phyloP scores from a whole-genome alignment of 257 asterid species.

The Avicennia marina region DNA sequence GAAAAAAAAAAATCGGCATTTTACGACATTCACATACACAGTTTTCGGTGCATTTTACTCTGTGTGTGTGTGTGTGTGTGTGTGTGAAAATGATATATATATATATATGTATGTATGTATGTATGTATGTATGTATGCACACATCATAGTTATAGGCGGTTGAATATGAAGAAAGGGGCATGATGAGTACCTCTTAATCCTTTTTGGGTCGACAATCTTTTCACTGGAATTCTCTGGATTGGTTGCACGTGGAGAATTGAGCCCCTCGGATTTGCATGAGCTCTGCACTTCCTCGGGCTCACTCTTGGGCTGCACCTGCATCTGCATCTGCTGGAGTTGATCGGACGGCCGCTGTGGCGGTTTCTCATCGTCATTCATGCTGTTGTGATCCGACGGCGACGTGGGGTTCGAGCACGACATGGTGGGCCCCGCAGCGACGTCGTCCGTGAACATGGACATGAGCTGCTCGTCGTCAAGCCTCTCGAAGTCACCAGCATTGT shows the following conservation, averaged over 20 bases:
- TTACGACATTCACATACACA: background rate
- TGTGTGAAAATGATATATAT: no score
- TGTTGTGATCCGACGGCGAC: slow-evolving; percentile 75
- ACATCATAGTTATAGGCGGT: background rate
- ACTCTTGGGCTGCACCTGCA: slow-evolving; percentile 35
- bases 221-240: slow-evolving; percentile 34
- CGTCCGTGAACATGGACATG: slow-evolving; percentile 74
- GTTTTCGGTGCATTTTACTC: background rate
- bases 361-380: slow-evolving; percentile 48
- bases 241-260: slow-evolving; percentile 19
- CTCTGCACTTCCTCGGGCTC: slow-evolving; percentile 72
- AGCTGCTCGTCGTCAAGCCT: slow-evolving; percentile 82
- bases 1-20: background rate
- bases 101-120: background rate
- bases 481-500: slow-evolving; percentile 31
- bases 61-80: no score
- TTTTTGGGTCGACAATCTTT: slow-evolving; percentile 69
- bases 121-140: background rate
- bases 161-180: background rate
- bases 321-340: slow-evolving; percentile 17
- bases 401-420: slow-evolving; percentile 60
- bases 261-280: slow-evolving; percentile 54
- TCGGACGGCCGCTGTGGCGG: slow-evolving; percentile 5
- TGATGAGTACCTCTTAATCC: slow-evolving; percentile 65
- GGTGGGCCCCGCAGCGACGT: slow-evolving; percentile 35